Evolutionary conservation across 768 basidiomycete species (phyloP).

Genomic region (Suillus lakei): DNA sequence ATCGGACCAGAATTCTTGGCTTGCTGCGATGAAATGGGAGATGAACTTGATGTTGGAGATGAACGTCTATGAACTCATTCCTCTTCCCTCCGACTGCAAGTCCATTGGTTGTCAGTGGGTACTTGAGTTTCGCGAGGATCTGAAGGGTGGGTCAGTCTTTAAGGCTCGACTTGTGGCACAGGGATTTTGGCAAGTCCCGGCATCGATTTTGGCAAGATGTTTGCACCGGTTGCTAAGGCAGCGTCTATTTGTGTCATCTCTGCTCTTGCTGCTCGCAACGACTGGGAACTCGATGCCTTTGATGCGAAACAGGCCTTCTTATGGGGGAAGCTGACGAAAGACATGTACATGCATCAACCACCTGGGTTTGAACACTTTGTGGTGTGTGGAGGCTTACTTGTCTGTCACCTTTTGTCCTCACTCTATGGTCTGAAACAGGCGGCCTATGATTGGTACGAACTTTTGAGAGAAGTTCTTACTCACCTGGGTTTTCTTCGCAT

Average conservation of each 20-base stretch:
- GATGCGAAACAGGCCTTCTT: constrained; percentile 50
- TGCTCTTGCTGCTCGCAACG: constrained; percentile 11
- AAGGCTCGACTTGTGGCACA: constrained; percentile 24
- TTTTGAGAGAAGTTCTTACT: neutral
- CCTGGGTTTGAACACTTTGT: constrained; percentile 21
- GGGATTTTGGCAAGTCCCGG: constrained; percentile 15
- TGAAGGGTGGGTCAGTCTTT: constrained; percentile 16
- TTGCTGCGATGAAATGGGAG: neutral
- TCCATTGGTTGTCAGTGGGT: constrained; percentile 9
- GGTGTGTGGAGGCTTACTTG: neutral
- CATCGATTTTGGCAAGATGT: constrained; percentile 12
- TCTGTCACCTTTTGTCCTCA: neutral
- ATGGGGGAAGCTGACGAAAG: constrained; percentile 40
- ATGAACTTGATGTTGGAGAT: neutral
- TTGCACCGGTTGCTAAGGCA: constrained; percentile 5
- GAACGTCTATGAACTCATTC: neutral
- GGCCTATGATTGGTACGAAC: constrained; percentile 8
- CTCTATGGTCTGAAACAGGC: constrained; percentile 13
- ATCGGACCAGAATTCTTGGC: neutral
- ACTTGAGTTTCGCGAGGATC: neutral
- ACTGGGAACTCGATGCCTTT: constrained; percentile 42
- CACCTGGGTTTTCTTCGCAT: neutral
- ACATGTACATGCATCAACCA: constrained; percentile 50
- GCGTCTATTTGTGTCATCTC: constrained; percentile 10
- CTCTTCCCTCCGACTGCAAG: neutral